Evolutionary conservation across 2,329 filamentous ascomycete genomes (phyloP).

Genomic region (Metarhizium brunneum): DNA sequence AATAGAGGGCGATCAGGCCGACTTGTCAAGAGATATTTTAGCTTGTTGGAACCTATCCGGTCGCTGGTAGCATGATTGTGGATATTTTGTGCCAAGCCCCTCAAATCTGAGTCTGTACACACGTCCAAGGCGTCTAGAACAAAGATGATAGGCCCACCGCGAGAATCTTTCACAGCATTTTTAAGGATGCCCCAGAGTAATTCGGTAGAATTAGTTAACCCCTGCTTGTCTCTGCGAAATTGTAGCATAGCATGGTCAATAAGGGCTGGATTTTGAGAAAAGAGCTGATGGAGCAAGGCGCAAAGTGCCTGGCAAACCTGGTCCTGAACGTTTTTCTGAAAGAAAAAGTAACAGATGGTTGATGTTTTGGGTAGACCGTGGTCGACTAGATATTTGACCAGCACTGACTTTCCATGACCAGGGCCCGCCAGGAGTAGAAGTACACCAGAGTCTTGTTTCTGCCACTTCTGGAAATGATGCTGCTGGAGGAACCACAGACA

Average conservation of each 20-base stretch:
- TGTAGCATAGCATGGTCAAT: constrained; percentile 21
- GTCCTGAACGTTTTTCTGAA: constrained; percentile 28
- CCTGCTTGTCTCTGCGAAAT: constrained; percentile 15
- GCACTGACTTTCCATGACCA: constrained; percentile 28
- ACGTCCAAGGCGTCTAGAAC: constrained; percentile 32
- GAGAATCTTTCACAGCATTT: constrained; percentile 13
- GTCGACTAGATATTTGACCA: constrained; percentile 12
- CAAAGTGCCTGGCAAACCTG: constrained; percentile 24
- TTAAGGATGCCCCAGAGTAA: constrained; percentile 19
- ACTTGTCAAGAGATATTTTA: constrained; percentile 6
- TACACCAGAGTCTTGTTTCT: constrained; percentile 15
- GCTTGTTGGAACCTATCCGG: constrained; percentile 20
- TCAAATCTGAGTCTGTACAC: constrained; percentile 17
- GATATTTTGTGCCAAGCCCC: constrained; percentile 9
- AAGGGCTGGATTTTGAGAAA: constrained; percentile 19
- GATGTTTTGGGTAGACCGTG: constrained; percentile 11
- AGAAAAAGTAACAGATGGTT: constrained; percentile 33
- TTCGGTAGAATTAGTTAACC: constrained; percentile 12
- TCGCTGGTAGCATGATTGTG: background rate
- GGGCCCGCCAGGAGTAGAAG: constrained; percentile 28
- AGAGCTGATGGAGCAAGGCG: constrained; percentile 29
- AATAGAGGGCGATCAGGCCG: constrained; percentile 22
- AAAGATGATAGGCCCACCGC: constrained; percentile 20
- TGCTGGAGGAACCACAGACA: constrained; percentile 25
- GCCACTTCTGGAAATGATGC: constrained; percentile 19